These are phyloP conservation scores for Trichoderma koningiopsis DNA, from an alignment of 2,329 filamentous ascomycete genomes.

Conservation along the genomic window DNA sequence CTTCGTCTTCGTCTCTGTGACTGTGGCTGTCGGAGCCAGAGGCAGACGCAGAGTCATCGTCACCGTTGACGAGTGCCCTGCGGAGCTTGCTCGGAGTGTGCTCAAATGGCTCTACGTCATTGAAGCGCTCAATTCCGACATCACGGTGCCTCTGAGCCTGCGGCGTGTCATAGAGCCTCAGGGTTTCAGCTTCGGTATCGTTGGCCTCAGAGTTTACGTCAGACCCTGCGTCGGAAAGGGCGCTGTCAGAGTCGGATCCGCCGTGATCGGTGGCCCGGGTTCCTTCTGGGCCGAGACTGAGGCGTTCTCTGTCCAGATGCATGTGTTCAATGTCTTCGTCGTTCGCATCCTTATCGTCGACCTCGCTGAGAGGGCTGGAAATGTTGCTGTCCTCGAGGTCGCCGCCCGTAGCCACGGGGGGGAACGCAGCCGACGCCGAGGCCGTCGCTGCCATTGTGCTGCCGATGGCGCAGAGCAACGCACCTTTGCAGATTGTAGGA, in stretches of 20 bases:
- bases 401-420: conserved; percentile 43
- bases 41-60: conserved; percentile 43
- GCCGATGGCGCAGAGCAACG: conserved; percentile 28
- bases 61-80: conserved; percentile 46
- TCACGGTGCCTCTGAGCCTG: conserved; percentile 65
- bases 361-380: conserved; percentile 91
- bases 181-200: conserved; percentile 88
- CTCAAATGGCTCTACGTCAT: conserved; percentile 58
- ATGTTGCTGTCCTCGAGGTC: conserved; percentile 68
- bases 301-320: conserved; percentile 43
- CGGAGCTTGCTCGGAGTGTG: conserved; percentile 78
- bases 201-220: conserved; percentile 50
- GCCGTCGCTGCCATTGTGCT: conserved; percentile 56
- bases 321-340: conserved; percentile 68
- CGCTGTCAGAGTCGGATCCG: conserved; percentile 52
- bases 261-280: conserved; percentile 35
- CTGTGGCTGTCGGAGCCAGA: conserved; percentile 43
- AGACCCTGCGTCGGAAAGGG: conserved; percentile 57
- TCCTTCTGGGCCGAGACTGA: conserved; percentile 34
- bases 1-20: conserved; percentile 41
- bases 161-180: conserved; percentile 88
- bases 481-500: conserved; percentile 19
- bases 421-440: conserved; percentile 52
- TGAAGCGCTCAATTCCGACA: conserved; percentile 60
- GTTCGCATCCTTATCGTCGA: conserved; percentile 76